Conservation (phyloP, 768 basidiomycete species). For the Hygrophorus pudorinus region DNA sequence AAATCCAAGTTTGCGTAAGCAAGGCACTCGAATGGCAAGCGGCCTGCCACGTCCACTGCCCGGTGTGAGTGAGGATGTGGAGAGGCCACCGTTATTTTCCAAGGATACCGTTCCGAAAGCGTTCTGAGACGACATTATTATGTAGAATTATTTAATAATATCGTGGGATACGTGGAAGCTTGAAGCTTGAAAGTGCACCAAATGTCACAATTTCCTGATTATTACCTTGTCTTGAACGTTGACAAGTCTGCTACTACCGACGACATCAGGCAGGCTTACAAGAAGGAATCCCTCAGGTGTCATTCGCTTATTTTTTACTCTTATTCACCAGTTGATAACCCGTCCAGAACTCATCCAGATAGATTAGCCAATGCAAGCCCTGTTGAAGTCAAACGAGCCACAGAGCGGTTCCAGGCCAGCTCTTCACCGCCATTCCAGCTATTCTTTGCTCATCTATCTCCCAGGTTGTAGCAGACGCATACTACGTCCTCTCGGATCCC, state of each 20-base stretch:
- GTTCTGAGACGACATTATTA: no score
- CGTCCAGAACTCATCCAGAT: constrained; percentile 78
- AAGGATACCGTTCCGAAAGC: no score
- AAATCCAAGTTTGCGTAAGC: no score
- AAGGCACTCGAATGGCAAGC: no score
- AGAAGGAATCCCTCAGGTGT: constrained; percentile 67
- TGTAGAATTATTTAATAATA: no score
- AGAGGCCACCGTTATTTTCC: no score
- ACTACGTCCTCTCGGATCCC: constrained; percentile 84
- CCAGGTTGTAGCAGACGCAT: constrained; percentile 88
- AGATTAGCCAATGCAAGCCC: constrained; percentile 60
- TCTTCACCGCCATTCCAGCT: background rate
- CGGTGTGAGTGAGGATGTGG: no score
- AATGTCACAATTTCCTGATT: constrained; percentile 71
- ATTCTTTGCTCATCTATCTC: constrained; percentile 1
- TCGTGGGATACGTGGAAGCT: no score
- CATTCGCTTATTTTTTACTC: constrained; percentile 6
- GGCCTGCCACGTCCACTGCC: no score
- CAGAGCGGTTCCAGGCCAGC: constrained; percentile 74
- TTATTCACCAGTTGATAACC: constrained; percentile 10
- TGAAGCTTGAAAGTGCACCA: constrained; percentile 22
- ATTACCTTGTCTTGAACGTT: constrained; percentile 58
- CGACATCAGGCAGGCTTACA: constrained; percentile 70
- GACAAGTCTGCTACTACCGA: constrained; percentile 51
- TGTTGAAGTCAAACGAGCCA: constrained; percentile 63